A percentile compares a stretch with the other conserved stretches of the same genome.
Evolutionary conservation across 148 eudicot genomes (phyloP).

Genomic region (Drosera capensis): DNA sequence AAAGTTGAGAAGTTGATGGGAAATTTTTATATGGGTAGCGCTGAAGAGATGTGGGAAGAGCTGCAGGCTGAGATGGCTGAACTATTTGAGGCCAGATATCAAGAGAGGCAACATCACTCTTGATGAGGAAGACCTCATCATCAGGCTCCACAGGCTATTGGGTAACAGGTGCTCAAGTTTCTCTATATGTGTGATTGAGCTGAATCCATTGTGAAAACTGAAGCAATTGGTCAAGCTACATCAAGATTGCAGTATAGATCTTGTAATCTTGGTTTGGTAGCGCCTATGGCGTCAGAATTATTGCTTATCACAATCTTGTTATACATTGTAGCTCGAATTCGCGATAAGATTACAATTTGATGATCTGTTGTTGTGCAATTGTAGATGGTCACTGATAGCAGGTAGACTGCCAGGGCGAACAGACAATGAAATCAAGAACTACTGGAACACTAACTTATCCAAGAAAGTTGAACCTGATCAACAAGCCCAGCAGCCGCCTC

Average conservation of each 20-base stretch:
- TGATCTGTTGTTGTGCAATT: too few relatives aligned
- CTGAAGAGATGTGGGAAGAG: slow-evolving; percentile 17
- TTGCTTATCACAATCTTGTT: too few relatives aligned
- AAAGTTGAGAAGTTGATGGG: background rate
- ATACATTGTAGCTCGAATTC: too few relatives aligned
- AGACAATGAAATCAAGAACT: slow-evolving; percentile 21
- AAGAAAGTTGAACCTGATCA: slow-evolving; percentile 3
- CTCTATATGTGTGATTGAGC: too few relatives aligned
- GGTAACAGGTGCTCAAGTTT: slow-evolving; percentile 12
- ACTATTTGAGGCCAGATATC: slow-evolving; percentile 14
- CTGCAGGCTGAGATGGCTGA: slow-evolving; percentile 16
- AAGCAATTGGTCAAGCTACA: too few relatives aligned
- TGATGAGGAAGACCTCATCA: slow-evolving; percentile 17
- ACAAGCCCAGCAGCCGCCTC: background rate
- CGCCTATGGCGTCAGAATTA: too few relatives aligned
- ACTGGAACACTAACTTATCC: slow-evolving; percentile 16
- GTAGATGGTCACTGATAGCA: slow-evolving; percentile 18
- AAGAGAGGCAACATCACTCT: slow-evolving; percentile 11
- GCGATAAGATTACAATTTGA: too few relatives aligned
- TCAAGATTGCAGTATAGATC: too few relatives aligned
- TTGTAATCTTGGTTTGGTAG: too few relatives aligned
- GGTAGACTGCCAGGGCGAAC: slow-evolving; percentile 21
- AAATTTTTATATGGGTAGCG: background rate
- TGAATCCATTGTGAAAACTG: too few relatives aligned
- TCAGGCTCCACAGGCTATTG: slow-evolving; percentile 12